Percentiles rank a stretch among this genome's conserved stretches.
These are phyloP conservation scores for Stropharia rugosoannulata DNA, from an alignment of 768 basidiomycete species.

Conservation along the genomic window DNA sequence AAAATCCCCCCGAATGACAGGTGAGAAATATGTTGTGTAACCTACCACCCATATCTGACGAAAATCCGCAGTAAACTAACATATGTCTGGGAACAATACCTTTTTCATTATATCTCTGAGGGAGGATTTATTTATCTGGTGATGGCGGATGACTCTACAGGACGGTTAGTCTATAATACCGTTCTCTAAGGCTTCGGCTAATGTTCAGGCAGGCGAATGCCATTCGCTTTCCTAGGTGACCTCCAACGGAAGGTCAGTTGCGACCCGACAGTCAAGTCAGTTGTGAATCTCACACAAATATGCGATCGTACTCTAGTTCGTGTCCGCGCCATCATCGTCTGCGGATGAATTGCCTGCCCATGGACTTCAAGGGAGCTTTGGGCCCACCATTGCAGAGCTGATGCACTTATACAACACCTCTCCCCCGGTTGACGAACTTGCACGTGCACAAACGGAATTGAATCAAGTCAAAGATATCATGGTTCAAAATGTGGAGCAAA, in stretches of 20 bases:
- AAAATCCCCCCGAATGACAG: constrained; percentile 93
- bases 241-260: constrained; percentile 69
- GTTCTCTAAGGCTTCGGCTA: not conserved
- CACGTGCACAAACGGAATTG: constrained; percentile 86
- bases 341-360: constrained; percentile 54
- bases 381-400: constrained; percentile 66
- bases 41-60: constrained; percentile 2
- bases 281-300: not conserved
- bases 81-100: constrained; percentile 91
- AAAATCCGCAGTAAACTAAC: constrained; percentile 60
- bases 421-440: constrained; percentile 85
- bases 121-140: constrained; percentile 86
- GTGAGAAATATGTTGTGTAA: constrained; percentile 23
- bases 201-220: constrained; percentile 65
- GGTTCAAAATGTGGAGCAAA: constrained; percentile 98
- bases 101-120: constrained; percentile 93
- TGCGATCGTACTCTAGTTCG: constrained; percentile 42
- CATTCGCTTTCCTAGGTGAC: constrained; percentile 90
- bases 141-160: constrained; percentile 92
- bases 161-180: constrained; percentile 54
- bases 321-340: constrained; percentile 60
- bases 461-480: constrained; percentile 94
- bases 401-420: constrained; percentile 88
- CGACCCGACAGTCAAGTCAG: constrained; percentile 4
- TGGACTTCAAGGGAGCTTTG: constrained; percentile 70